Evolutionary conservation across 208 protist genomes (phyloP), one percentile per base, ranked within the genome.

Genomic region (Acanthamoeba sp.): DNA sequence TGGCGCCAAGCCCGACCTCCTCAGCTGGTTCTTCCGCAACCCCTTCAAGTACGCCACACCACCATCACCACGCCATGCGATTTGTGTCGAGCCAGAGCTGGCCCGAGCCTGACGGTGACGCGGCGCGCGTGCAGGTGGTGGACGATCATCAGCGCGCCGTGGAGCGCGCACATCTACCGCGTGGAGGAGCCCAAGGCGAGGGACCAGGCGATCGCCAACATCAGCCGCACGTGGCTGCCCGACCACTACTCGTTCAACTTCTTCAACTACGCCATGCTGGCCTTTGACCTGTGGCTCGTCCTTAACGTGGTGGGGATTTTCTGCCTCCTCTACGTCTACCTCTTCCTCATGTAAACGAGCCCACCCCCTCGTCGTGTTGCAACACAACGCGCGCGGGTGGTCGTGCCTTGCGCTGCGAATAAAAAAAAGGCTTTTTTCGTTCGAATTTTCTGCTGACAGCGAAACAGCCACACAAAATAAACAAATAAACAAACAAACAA

Each of bases 1-100:
- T 32, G 88, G 88, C 7, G 88, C 88, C 38, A 93, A 93, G 62
- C 88, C 88, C 24, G 32, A 78, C 88, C 64, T 93, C 40, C 18
- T 93, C n/a, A 29, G 64, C 62, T 93, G 88, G 88, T 93, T 93
- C 88, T 93, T 93, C 48, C 38, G 64, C 40, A 93, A 93, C 27
- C 88, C 88, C 38, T 73, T 80, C 59, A 78, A 78, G 88, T 93
- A 55, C 7, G 52, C 22, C 52, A 57, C 52, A 50, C 45, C 45
- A 4, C 12, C n/a, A n/a, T n/a, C n/a, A n/a, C n/a, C n/a, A n/a
- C n/a, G n/a, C n/a, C n/a, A n/a, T n/a, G n/a, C n/a, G n/a, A n/a
- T n/a, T 10, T 48, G 45, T 48, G 45, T 48, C n/a, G 45, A 2
- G 45, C 10, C 6, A 14, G 45, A 2, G 45, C 6, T 48, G 45